Conservation (phyloP, 441 rosid genomes). For the Pelargonium cotyledonis region DNA sequence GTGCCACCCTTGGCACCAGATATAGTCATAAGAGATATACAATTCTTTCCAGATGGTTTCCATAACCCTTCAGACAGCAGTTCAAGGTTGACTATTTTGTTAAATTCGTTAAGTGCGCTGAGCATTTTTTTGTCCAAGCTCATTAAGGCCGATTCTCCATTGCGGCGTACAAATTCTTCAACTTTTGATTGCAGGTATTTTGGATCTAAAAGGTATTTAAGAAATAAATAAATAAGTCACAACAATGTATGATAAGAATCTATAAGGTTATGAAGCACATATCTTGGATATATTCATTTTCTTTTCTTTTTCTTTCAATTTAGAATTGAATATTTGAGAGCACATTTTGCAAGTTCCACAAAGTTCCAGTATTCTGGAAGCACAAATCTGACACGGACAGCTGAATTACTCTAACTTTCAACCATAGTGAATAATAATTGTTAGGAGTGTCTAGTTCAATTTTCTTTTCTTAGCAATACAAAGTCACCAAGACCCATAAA, state of each 20-base stretch:
- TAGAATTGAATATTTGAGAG: no score
- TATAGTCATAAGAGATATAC: slow-evolving; percentile 92
- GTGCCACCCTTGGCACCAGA: slow-evolving; percentile 99
- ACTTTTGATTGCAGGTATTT: slow-evolving; percentile 53
- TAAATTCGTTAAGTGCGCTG: slow-evolving; percentile 65
- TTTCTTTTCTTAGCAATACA: not conserved
- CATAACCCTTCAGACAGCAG: slow-evolving; percentile 79
- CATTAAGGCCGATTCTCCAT: slow-evolving; percentile 75
- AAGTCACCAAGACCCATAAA: not conserved
- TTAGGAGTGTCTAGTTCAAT: not conserved
- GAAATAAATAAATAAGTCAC: slow-evolving; percentile 1
- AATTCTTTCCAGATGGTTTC: slow-evolving; percentile 80
- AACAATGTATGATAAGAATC: not conserved
- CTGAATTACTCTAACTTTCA: not conserved
- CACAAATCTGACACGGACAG: no score
- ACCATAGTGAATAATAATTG: not conserved
- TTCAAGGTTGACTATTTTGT: slow-evolving; percentile 60
- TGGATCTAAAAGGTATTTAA: slow-evolving; percentile 45
- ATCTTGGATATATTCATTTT: not conserved
- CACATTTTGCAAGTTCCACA: not conserved
- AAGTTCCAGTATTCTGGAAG: not conserved
- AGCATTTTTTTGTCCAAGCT: slow-evolving; percentile 73
- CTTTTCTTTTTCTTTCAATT: not conserved
- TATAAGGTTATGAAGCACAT: not conserved
- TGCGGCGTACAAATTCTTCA: slow-evolving; percentile 66